A percentile compares a stretch with the other conserved stretches of the same genome.
Evolutionary conservation across 805 yeast species (phyloP).

Genomic region (Isabelozyma gotoi): DNA sequence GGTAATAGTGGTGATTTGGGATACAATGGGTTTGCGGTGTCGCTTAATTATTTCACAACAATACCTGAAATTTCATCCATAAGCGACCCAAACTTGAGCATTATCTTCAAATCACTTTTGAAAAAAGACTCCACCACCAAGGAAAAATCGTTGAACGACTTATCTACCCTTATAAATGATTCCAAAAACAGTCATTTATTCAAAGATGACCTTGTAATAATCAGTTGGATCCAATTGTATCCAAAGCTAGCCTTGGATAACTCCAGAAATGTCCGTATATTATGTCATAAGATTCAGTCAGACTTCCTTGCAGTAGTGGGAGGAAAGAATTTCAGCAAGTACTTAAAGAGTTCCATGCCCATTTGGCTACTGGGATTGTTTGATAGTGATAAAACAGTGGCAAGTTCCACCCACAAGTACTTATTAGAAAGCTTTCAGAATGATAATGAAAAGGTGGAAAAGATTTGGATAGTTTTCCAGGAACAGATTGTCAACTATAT

Average conservation of each 20-base stretch:
- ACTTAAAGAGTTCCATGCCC: constrained; percentile 71
- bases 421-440: constrained; percentile 57
- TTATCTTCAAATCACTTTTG: constrained; percentile 72
- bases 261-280: constrained; percentile 60
- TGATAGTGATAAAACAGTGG: constrained; percentile 67
- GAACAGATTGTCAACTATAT: constrained; percentile 56
- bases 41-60: constrained; percentile 75
- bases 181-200: constrained; percentile 14
- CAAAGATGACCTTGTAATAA: constrained; percentile 52
- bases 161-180: constrained; percentile 33
- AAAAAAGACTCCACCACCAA: constrained; percentile 84
- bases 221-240: constrained; percentile 77
- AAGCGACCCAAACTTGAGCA: constrained; percentile 47
- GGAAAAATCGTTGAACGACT: constrained; percentile 70
- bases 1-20: constrained; percentile 22
- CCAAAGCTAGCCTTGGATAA: constrained; percentile 76
- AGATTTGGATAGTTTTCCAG: constrained; percentile 61
- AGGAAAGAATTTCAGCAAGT: constrained; percentile 57
- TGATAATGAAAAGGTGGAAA: constrained; percentile 48
- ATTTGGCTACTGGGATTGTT: constrained; percentile 69
- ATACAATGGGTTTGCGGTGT: constrained; percentile 47
- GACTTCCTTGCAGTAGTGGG: constrained; percentile 45
- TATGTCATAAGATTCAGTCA: constrained; percentile 67
- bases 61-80: constrained; percentile 55
- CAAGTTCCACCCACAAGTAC: constrained; percentile 46